Percentiles rank a stretch among this genome's conserved stretches.
Evolutionary conservation across 2,329 filamentous ascomycete species (phyloP).

Genomic region (Colletotrichum acutatum): DNA sequence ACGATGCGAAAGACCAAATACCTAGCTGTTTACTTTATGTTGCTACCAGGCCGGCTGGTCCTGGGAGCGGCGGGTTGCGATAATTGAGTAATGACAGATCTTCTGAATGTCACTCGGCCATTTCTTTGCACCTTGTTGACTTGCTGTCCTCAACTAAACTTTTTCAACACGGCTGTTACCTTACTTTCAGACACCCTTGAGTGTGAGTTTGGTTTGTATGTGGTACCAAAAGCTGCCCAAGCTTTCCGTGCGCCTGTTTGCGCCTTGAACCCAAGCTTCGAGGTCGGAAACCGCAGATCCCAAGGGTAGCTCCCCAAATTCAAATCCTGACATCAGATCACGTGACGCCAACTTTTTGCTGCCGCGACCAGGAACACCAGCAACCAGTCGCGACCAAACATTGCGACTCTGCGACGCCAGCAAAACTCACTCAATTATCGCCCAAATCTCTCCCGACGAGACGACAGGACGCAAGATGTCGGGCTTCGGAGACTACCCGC

Average conservation of each 20-base stretch:
- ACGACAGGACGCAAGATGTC: conserved; percentile 58
- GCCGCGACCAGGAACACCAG: neutral
- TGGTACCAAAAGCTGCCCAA: neutral
- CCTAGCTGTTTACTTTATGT: conserved; percentile 36
- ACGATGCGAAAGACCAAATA: conserved; percentile 36
- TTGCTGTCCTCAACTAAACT: neutral
- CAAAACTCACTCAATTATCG: conserved; percentile 9
- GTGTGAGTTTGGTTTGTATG: neutral
- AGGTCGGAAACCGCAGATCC: neutral
- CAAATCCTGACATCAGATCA: conserved; percentile 34
- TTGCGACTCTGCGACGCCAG: conserved; percentile 20
- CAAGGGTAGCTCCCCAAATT: conserved; percentile 3
- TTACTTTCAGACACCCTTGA: neutral
- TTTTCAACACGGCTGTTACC: too few species aligned
- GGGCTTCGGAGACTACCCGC: conserved; percentile 71
- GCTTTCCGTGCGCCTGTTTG: neutral
- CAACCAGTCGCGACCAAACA: neutral
- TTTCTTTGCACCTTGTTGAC: neutral
- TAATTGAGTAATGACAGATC: conserved; percentile 38
- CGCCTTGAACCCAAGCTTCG: neutral
- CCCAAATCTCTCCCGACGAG: conserved; percentile 12
- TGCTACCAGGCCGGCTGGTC: conserved; percentile 36
- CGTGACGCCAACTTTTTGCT: conserved; percentile 28
- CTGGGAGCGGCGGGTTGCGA: conserved; percentile 33
- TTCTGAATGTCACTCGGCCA: neutral